phyloP scores from a whole-genome alignment of 164 flowering plant genomes.

The Amborella trichopoda region DNA sequence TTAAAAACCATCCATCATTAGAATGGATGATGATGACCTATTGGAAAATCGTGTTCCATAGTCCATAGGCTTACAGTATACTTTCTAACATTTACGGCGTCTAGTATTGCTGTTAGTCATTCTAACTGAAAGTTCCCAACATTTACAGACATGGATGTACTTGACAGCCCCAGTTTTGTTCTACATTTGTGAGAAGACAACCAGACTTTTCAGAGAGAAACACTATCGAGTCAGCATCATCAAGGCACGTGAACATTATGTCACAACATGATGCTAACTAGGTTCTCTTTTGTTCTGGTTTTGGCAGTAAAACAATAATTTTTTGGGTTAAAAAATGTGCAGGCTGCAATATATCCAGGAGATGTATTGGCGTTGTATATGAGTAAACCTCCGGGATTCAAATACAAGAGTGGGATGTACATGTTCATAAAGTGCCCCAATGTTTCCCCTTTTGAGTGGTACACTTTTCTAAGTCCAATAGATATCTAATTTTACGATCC shows the following conservation, averaged over 20 bases:
- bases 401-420: slow-evolving; percentile 91
- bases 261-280: not conserved
- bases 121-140: not conserved
- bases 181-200: slow-evolving; percentile 79
- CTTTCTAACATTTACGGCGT: too few relatives aligned
- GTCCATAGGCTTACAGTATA: too few relatives aligned
- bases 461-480: too few relatives aligned
- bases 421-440: slow-evolving; percentile 98
- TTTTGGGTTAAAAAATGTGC: slow-evolving; percentile 2
- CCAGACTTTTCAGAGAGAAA: slow-evolving; percentile 80
- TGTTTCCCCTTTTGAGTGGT: slow-evolving; percentile 98
- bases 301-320: not conserved
- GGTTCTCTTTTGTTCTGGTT: not conserved
- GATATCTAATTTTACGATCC: too few relatives aligned
- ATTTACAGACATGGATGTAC: slow-evolving; percentile 96
- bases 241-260: slow-evolving; percentile 34
- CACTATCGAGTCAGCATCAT: slow-evolving; percentile 55
- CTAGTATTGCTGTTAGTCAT: too few relatives aligned
- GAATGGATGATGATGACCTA: too few relatives aligned
- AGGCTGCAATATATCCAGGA: slow-evolving; percentile 97
- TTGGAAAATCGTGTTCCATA: too few relatives aligned
- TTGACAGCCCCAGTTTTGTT: slow-evolving; percentile 72
- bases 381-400: slow-evolving; percentile 88
- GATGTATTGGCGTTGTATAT: slow-evolving; percentile 83
- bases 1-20: too few relatives aligned